A percentile compares a stretch with the other conserved stretches of the same genome.
Evolutionary conservation across 2,329 filamentous ascomycete genomes (phyloP).

Genomic region (Graphium sp.): DNA sequence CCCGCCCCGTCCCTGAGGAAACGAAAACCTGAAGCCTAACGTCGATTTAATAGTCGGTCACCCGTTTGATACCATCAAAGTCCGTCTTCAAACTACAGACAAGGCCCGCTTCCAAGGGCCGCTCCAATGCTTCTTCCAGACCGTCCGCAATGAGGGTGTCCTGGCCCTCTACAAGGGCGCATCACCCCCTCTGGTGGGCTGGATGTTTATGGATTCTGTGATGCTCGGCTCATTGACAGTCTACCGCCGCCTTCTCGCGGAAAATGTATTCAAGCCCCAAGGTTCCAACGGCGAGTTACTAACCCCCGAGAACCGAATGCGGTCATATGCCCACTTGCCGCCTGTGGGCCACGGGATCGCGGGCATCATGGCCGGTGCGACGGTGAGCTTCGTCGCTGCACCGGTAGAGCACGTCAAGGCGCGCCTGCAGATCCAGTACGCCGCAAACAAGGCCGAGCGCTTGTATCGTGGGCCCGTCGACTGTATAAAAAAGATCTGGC

Average conservation of each 20-base stretch:
- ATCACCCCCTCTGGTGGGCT: conserved; percentile 79
- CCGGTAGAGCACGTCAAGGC: conserved; percentile 94
- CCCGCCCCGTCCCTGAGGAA: no score
- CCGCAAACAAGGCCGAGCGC: conserved; percentile 57
- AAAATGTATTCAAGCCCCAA: conserved; percentile 47
- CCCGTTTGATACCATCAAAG: conserved; percentile 92
- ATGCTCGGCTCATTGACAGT: conserved; percentile 89
- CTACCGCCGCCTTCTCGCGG: conserved; percentile 70
- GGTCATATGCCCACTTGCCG: conserved; percentile 30
- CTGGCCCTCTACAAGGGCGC: conserved; percentile 86
- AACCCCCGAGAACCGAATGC: conserved; percentile 10
- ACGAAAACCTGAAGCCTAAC: no score
- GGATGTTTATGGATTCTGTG: conserved; percentile 92
- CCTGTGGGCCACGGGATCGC: conserved; percentile 73
- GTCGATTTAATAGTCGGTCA: conserved; percentile 38
- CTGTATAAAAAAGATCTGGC: conserved; percentile 54
- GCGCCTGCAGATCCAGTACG: conserved; percentile 85
- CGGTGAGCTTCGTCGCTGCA: conserved; percentile 82
- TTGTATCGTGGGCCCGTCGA: conserved; percentile 80
- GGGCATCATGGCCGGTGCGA: conserved; percentile 72
- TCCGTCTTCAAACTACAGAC: conserved; percentile 78
- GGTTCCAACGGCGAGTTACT: conserved; percentile 19
- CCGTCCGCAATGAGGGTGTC: conserved; percentile 70
- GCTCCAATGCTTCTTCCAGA: conserved; percentile 70
- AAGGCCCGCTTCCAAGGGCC: conserved; percentile 68